Evolutionary conservation across 2,329 filamentous ascomycete genomes (phyloP).

Genomic region (Acarospora socialis): DNA sequence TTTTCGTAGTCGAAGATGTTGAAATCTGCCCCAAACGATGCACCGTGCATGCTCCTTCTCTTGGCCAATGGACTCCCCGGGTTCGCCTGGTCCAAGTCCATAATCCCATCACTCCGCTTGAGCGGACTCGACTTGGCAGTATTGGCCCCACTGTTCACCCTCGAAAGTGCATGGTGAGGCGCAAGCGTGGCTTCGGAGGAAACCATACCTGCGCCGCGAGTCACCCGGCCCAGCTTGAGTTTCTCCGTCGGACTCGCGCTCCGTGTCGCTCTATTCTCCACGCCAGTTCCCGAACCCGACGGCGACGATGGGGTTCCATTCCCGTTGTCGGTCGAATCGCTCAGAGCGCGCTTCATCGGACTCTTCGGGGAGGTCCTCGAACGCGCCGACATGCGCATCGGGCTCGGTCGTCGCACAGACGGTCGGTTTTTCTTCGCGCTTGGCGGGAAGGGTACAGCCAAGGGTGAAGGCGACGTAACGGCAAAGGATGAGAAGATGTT

Average conservation of each 20-base stretch:
- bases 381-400: constrained; percentile 31
- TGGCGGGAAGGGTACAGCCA: constrained; percentile 51
- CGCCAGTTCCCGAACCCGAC: constrained; percentile 32
- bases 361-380: constrained; percentile 62
- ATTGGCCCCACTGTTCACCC: constrained; percentile 32
- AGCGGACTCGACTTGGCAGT: constrained; percentile 62
- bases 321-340: constrained; percentile 53
- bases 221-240: too few species aligned
- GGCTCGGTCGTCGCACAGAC: constrained; percentile 26
- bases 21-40: constrained; percentile 48
- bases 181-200: constrained; percentile 14
- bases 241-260: constrained; percentile 13
- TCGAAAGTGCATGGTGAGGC: constrained; percentile 27
- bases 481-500: constrained; percentile 36
- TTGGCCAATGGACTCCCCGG: constrained; percentile 81
- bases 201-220: too few species aligned
- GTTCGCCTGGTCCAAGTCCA: constrained; percentile 68
- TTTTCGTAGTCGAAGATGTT: constrained; percentile 57
- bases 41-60: constrained; percentile 70
- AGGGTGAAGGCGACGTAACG: constrained; percentile 35
- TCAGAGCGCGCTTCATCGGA: constrained; percentile 64
- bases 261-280: constrained; percentile 28
- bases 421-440: constrained; percentile 46
- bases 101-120: constrained; percentile 80
- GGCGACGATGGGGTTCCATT: constrained; percentile 47